Conservation (phyloP, 164 flowering plant genomes). For the Malania oleifera region DNA sequence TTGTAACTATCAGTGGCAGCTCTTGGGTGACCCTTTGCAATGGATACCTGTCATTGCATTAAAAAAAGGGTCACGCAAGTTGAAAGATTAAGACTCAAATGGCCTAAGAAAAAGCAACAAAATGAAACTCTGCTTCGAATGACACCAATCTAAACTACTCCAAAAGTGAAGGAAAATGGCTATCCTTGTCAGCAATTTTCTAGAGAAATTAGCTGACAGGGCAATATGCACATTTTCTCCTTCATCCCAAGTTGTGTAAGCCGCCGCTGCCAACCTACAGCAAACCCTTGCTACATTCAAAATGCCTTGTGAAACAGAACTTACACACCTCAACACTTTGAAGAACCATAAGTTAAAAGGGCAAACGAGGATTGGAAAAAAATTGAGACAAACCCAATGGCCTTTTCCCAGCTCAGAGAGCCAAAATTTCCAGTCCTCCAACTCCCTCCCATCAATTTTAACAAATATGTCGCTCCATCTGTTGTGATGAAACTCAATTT, state of each 20-base stretch:
- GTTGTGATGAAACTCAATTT: conserved; percentile 64
- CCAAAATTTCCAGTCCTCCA: conserved; percentile 66
- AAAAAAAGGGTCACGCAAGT: background rate
- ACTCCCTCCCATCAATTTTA: conserved; percentile 36
- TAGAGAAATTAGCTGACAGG: no score
- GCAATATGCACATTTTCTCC: no score
- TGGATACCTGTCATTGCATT: conserved; percentile 29
- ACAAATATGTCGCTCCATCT: conserved; percentile 55
- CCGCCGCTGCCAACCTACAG: no score
- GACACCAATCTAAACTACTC: no score
- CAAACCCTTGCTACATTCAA: no score
- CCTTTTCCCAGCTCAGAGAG: conserved; percentile 41
- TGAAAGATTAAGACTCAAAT: background rate
- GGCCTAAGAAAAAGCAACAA: no score
- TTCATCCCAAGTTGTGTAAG: no score
- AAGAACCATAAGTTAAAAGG: background rate
- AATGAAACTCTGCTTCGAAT: no score
- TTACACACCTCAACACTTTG: no score
- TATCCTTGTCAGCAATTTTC: no score
- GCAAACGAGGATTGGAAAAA: background rate
- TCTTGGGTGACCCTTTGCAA: conserved; percentile 53
- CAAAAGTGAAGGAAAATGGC: no score
- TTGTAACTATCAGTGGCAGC: conserved; percentile 38
- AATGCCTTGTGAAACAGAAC: no score
- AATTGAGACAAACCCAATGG: conserved; percentile 42